Evolutionary conservation across 345 rosid genomes (phyloP), one percentile per base, ranked within the genome.

Genomic region (Brassica nigra): DNA sequence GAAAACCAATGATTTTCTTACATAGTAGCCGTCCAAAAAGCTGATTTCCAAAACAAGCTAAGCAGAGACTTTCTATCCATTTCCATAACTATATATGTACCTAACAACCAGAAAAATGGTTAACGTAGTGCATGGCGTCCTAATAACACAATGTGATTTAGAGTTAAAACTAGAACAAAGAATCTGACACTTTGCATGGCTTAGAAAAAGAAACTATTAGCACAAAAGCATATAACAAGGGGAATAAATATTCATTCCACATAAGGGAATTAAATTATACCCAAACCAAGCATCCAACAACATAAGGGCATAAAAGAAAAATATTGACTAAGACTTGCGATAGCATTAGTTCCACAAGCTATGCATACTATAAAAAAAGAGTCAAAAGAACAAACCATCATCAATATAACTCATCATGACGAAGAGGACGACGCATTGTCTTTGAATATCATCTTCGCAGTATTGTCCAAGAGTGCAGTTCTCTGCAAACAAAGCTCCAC

Each of bases 401-500:
- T 11, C 2, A 54, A 7, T 16, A 54, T 4, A 47, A 23, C 62
- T 68, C 62, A 52, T n/a, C 27, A 29, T 57, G 29, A 12, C 1
- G 54, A 20, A 3, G 55, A 73, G 12, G 77, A 62, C 6, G 78
- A 80, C 0, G 37, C 69, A 16, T 68, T 7, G 10, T 71, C 74
- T 30, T 75, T 82, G 78, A 86, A 76, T 29, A 84, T 49, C 78
- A 82, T 5, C 71, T 80, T 78, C 10, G 89, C 76, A 14, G 84
- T 71, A 5, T 76, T 80, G 1, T 14, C 68, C 16, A 86, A 68
- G 12, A 84, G 52, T 18, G 64, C 74, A 47, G 20, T 78, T 36
- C 87, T 78, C 77, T 76, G 76, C 76, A 86, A 37, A 68, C 81
- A 82, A 12, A 86, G 57, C 78, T 73, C 81, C 68, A 79, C 52